phyloP scores from a whole-genome alignment of 495 filamentous ascomycete genomes.

The Geopyxis carbonaria region DNA sequence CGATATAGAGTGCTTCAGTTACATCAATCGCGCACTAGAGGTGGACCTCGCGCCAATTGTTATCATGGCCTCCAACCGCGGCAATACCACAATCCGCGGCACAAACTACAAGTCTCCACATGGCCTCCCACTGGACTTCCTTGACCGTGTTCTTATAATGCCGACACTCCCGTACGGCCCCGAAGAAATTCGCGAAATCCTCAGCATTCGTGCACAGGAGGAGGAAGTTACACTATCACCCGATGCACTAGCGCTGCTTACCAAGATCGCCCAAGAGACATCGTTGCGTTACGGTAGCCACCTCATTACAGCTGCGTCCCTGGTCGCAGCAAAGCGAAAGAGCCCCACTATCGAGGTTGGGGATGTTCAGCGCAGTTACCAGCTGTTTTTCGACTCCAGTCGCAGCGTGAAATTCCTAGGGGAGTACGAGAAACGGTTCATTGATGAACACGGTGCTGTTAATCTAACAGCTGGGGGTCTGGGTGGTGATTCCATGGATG shows the following conservation, averaged over 20 bases:
- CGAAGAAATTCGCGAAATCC: constrained; percentile 78
- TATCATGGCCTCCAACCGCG: constrained; percentile 91
- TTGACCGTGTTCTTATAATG: constrained; percentile 84
- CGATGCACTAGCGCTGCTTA: constrained; percentile 65
- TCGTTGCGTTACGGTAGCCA: constrained; percentile 86
- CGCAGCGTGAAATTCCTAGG: constrained; percentile 79
- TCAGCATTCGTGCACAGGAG: constrained; percentile 60
- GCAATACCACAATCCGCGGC: constrained; percentile 73
- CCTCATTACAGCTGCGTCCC: constrained; percentile 69
- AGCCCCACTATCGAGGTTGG: constrained; percentile 49
- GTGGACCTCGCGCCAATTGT: constrained; percentile 86
- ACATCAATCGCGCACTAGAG: constrained; percentile 92
- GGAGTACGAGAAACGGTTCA: constrained; percentile 81
- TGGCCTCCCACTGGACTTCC: constrained; percentile 80
- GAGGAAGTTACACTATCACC: constrained; percentile 69
- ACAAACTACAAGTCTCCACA: constrained; percentile 72
- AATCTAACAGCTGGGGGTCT: not conserved
- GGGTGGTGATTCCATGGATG: constrained; percentile 4
- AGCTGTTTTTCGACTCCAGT: constrained; percentile 75
- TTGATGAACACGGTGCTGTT: constrained; percentile 25
- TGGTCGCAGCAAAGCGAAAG: constrained; percentile 56
- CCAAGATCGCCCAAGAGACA: constrained; percentile 67
- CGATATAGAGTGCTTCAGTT: constrained; percentile 96
- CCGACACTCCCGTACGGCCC: constrained; percentile 72
- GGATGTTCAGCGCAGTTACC: constrained; percentile 85